Conservation (phyloP, 1,284 basidiomycete species). For the Cryptococcus sp. region DNA sequence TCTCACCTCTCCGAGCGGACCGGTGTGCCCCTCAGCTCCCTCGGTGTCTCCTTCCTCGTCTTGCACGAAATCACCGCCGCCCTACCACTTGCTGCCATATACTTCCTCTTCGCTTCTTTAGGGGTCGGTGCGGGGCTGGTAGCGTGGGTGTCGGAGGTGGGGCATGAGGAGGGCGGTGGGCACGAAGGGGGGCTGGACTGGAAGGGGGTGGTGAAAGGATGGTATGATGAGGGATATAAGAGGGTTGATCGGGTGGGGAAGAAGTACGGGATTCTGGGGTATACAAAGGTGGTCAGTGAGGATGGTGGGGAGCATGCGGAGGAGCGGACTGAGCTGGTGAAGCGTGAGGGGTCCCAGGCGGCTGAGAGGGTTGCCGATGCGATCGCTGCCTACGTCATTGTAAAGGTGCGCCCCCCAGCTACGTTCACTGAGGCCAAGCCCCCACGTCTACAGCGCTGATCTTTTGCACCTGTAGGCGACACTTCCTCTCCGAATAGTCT, state of each 20-base stretch:
- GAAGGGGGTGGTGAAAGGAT: slow-evolving; percentile 52
- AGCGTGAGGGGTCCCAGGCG: slow-evolving; percentile 11
- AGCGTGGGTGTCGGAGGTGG: slow-evolving; percentile 32
- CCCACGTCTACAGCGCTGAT: no score
- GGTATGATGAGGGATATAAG: slow-evolving; percentile 69
- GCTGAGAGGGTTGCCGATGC: slow-evolving; percentile 51
- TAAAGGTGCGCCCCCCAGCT: slow-evolving; percentile 61
- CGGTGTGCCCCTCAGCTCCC: slow-evolving; percentile 63
- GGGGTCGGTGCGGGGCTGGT: slow-evolving; percentile 71
- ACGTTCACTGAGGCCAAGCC: no score
- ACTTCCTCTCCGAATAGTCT: slow-evolving; percentile 68
- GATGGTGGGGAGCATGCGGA: background rate
- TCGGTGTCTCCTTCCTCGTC: slow-evolving; percentile 73
- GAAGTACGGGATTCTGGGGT: slow-evolving; percentile 78
- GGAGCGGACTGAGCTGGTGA: background rate
- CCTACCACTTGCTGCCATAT: slow-evolving; percentile 69
- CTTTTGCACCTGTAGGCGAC: no score
- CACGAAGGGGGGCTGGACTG: slow-evolving; percentile 13
- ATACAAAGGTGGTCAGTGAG: slow-evolving; percentile 55
- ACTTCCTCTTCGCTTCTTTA: slow-evolving; percentile 65
- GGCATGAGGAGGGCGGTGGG: slow-evolving; percentile 42
- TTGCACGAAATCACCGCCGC: slow-evolving; percentile 86
- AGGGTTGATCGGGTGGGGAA: slow-evolving; percentile 70
- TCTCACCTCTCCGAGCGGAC: slow-evolving; percentile 30
- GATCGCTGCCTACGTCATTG: slow-evolving; percentile 75